Percentiles rank a stretch among this genome's conserved stretches.
These are phyloP conservation scores for Spinellus fusiger DNA, from an alignment of 192 early-diverging fungal species.

Conservation along the genomic window DNA sequence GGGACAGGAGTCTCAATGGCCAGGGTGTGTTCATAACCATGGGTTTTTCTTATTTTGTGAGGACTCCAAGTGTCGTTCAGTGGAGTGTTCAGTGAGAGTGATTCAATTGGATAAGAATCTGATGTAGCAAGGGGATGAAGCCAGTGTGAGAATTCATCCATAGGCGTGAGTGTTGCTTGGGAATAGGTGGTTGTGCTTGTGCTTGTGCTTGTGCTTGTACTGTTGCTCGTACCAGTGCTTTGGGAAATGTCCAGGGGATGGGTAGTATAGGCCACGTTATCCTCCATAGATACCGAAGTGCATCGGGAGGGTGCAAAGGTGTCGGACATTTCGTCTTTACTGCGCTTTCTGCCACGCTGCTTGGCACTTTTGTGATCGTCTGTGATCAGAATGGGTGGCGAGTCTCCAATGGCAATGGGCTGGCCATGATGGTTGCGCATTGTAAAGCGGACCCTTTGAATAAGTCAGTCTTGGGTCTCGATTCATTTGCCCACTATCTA, in stretches of 20 bases:
- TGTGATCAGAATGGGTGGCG: conserved; percentile 93
- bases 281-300: conserved; percentile 17
- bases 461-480: not conserved
- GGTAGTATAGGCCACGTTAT: not conserved
- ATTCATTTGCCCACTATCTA: not conserved
- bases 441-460: conserved; percentile 63
- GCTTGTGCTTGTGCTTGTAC: conserved; percentile 26
- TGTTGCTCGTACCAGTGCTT: conserved; percentile 17
- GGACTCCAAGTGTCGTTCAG: conserved; percentile 7
- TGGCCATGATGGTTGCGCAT: conserved; percentile 60
- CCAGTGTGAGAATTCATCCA: conserved; percentile 14
- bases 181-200: conserved; percentile 18
- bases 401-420: conserved; percentile 72
- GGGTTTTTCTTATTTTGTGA: conserved; percentile 8
- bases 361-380: conserved; percentile 93
- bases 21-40: not conserved
- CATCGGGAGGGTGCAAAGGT: conserved; percentile 29
- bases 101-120: conserved; percentile 24
- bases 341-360: conserved; percentile 13
- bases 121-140: conserved; percentile 29
- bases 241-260: not conserved
- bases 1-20: conserved; percentile 15
- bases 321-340: conserved; percentile 11
- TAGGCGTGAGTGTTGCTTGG: too few relatives aligned
- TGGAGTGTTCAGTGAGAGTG: conserved; percentile 4